A percentile compares a stretch with the other conserved stretches of the same genome.
Evolutionary conservation across 2,329 filamentous ascomycete species (phyloP).

Genomic region (Celoporthe dispersa): DNA sequence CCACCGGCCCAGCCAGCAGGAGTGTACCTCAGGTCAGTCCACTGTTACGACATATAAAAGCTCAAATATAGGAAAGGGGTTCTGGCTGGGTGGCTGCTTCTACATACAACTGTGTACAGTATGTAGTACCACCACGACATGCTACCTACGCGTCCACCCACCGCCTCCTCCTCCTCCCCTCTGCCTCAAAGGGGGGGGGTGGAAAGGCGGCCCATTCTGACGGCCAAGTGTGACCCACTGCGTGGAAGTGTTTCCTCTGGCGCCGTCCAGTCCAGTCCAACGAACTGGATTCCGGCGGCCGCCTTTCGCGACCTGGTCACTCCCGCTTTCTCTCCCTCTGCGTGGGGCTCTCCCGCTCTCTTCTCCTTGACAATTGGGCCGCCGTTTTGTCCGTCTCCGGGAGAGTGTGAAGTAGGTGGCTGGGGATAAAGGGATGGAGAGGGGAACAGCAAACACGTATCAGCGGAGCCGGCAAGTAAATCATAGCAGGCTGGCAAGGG

Average conservation of each 20-base stretch:
- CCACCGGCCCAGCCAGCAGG: neutral
- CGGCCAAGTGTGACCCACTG: neutral
- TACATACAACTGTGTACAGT: neutral
- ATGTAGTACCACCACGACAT: neutral
- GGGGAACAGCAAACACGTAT: constrained; percentile 4
- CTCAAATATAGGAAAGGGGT: neutral
- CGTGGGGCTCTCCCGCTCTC: constrained; percentile 3
- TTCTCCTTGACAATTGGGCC: constrained; percentile 10
- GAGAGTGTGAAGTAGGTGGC: constrained; percentile 8
- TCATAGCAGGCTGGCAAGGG: neutral
- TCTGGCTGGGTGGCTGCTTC: neutral
- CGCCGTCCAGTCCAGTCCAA: neutral
- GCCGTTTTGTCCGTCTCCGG: constrained; percentile 8
- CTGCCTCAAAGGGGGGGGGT: neutral
- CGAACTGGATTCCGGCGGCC: neutral
- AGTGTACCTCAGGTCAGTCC: neutral
- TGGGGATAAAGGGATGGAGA: neutral
- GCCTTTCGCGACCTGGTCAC: constrained; percentile 6
- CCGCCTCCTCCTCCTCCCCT: neutral
- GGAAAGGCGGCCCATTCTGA: neutral
- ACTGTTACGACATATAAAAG: neutral
- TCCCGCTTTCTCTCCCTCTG: neutral
- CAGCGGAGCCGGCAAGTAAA: neutral
- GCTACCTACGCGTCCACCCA: neutral
- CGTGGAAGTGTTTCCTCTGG: constrained; percentile 8